Evolutionary conservation across 495 filamentous ascomycete genomes (phyloP), one percentile per base, ranked within the genome.

Genomic region (Filosporella fistucella): DNA sequence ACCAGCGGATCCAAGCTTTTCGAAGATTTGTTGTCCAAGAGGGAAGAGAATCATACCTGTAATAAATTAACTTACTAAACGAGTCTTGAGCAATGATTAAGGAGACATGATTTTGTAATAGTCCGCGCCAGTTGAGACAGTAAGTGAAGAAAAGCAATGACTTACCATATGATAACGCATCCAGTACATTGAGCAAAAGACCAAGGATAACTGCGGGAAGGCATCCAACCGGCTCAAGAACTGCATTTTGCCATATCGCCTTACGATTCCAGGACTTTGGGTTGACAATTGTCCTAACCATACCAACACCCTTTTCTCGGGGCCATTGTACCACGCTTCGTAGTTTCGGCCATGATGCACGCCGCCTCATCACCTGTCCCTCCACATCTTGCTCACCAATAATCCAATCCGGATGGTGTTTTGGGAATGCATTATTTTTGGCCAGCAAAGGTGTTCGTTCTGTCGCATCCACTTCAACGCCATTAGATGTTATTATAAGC

Each of bases 41-140:
- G 93, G 93, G 52, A 98, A 98, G 14, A 98, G 66, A 54, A 98
- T 97, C 85, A 96, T 91, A 45, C 83, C 82, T 86, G 38, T 8
- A 37, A 25, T 21, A 3, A 41, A 21, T 11, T 21, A 4, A 22
- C 10, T 21, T 5, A 21, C n/a, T 21, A 21, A 22, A 21, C 17
- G 23, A 21, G 9, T 22, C 5, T 38, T n/a, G n/a, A n/a, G n/a
- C n/a, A n/a, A n/a, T n/a, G n/a, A n/a, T n/a, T n/a, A n/a, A n/a
- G n/a, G 18, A 22, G 17, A 4, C 6, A 40, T 40, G 16, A 11
- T 7, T 21, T 20, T 4, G 16, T 23, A 21, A 23, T 10, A 16
- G 3, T 4, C 16, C 14, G 30, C 1, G 12, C n/a, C n/a, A n/a
- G n/a, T n/a, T n/a, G n/a, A 16, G 12, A 25, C 26, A 37, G 28